A percentile compares a stretch with the other conserved stretches of the same genome.
These are phyloP conservation scores for Fusarium chaquense DNA, from an alignment of 2,329 filamentous ascomycete species.

Conservation along the genomic window DNA sequence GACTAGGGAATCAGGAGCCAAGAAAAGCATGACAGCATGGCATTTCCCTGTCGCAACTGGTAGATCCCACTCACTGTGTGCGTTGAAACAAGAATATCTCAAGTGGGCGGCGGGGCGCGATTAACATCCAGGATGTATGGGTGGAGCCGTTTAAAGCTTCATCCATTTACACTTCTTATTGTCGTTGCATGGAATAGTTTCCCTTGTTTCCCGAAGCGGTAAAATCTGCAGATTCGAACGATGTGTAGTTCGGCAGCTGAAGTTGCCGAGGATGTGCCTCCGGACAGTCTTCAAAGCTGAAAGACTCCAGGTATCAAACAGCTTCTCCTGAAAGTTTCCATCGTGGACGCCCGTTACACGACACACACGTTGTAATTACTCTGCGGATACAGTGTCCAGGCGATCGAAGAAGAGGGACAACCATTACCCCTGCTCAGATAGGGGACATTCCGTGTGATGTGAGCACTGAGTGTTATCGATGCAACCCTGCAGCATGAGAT, in stretches of 20 bases:
- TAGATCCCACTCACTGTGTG: not conserved
- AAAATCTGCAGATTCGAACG: not conserved
- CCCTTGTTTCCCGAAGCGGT: not conserved
- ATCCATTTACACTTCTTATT: slow-evolving; percentile 19
- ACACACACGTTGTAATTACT: not conserved
- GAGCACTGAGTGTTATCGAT: slow-evolving; percentile 3
- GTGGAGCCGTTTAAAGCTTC: slow-evolving; percentile 7
- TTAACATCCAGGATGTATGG: slow-evolving; percentile 1
- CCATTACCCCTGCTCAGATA: not conserved
- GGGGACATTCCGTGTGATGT: not conserved
- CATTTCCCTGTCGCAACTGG: not conserved
- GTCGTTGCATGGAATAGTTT: slow-evolving; percentile 7
- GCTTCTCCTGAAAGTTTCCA: not conserved
- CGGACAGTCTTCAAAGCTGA: not conserved
- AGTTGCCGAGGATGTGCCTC: not conserved
- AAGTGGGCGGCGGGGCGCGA: not conserved
- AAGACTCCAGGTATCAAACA: slow-evolving; percentile 6
- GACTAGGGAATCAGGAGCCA: slow-evolving; percentile 3
- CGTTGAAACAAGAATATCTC: slow-evolving; percentile 4
- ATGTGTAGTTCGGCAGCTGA: slow-evolving; percentile 4
- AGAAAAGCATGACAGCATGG: not conserved
- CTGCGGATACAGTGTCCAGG: not conserved
- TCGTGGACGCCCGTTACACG: not conserved
- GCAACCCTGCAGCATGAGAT: slow-evolving; percentile 7
- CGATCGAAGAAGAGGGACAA: not conserved